Evolutionary conservation across 352 stramenopile genomes (phyloP).

Genomic region (Pythium periplocum): DNA sequence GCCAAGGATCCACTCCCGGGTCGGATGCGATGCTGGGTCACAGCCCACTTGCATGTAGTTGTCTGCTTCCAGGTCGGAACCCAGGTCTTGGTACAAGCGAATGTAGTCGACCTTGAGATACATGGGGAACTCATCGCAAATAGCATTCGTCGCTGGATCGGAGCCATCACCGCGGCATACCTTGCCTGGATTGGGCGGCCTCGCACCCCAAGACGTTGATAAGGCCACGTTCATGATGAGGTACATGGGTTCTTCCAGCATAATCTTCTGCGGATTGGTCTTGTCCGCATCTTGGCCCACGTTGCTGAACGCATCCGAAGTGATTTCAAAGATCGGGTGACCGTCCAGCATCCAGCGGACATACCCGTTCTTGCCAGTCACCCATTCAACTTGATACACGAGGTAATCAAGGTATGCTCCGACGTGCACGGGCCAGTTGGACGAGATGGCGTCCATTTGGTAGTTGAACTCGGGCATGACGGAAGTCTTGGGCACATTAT

Average conservation of each 20-base stretch:
- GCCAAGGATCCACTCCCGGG: slow-evolving; percentile 31
- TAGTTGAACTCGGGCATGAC: slow-evolving; percentile 2
- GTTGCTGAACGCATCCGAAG: slow-evolving; percentile 9
- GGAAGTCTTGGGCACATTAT: too few species aligned
- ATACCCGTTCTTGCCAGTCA: slow-evolving; percentile 10
- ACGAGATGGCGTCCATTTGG: slow-evolving; percentile 7
- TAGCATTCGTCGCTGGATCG: slow-evolving; percentile 6
- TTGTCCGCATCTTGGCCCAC: slow-evolving; percentile 9
- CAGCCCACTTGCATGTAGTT: slow-evolving; percentile 31
- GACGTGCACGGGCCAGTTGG: slow-evolving; percentile 47
- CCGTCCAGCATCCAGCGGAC: neutral
- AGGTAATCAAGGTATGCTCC: slow-evolving; percentile 41
- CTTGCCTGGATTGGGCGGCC: slow-evolving; percentile 12
- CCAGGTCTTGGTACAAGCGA: slow-evolving; percentile 5
- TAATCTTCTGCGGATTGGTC: slow-evolving; percentile 16
- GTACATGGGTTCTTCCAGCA: slow-evolving; percentile 66
- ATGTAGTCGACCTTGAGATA: slow-evolving; percentile 13
- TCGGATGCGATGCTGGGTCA: slow-evolving; percentile 32
- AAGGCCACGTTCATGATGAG: slow-evolving; percentile 82
- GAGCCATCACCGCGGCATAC: slow-evolving; percentile 11
- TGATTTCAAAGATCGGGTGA: slow-evolving; percentile 15
- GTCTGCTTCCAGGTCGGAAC: slow-evolving; percentile 14
- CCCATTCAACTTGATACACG: slow-evolving; percentile 40
- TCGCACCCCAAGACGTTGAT: slow-evolving; percentile 50
- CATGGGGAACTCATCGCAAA: slow-evolving; percentile 17